These are phyloP conservation scores for Sporobolomyces phaffii DNA, from an alignment of 768 basidiomycete genomes.

Conservation along the genomic window DNA sequence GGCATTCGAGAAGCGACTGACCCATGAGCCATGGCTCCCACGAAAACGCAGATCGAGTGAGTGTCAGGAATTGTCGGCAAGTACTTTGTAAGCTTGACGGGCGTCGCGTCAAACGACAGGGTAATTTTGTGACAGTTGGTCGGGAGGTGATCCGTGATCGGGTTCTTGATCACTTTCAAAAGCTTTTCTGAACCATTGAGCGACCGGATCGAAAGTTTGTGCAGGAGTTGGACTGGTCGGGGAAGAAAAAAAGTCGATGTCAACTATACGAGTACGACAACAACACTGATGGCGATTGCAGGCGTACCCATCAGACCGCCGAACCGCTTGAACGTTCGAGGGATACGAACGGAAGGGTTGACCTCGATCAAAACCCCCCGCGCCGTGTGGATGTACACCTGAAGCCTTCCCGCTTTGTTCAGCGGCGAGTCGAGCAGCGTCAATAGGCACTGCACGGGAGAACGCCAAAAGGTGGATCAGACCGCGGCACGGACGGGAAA, in stretches of 20 bases:
- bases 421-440: constrained; percentile 94
- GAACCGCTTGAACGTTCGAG: constrained; percentile 96
- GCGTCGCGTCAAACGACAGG: constrained; percentile 83
- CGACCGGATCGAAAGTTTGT: constrained; percentile 88
- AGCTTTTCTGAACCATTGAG: constrained; percentile 96
- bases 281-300: not conserved
- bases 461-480: not conserved
- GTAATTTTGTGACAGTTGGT: constrained; percentile 93
- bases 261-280: too few relatives aligned
- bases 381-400: constrained; percentile 97
- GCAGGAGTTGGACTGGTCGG: constrained; percentile 97
- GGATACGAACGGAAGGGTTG: constrained; percentile 94
- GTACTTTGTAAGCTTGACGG: constrained; percentile 71
- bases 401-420: constrained; percentile 92
- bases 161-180: constrained; percentile 97
- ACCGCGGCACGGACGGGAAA: not conserved
- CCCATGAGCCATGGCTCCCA: constrained; percentile 97
- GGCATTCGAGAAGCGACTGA: constrained; percentile 41
- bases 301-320: constrained; percentile 89
- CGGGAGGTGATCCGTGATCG: constrained; percentile 87
- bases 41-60: constrained; percentile 87
- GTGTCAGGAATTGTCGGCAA: constrained; percentile 77
- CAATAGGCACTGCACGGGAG: constrained; percentile 66
- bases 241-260: too few relatives aligned
- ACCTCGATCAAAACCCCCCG: constrained; percentile 95